A percentile compares a stretch with the other conserved stretches of the same genome.
Evolutionary conservation across 345 rosid species (phyloP).

Genomic region (Ceriops decandra): DNA sequence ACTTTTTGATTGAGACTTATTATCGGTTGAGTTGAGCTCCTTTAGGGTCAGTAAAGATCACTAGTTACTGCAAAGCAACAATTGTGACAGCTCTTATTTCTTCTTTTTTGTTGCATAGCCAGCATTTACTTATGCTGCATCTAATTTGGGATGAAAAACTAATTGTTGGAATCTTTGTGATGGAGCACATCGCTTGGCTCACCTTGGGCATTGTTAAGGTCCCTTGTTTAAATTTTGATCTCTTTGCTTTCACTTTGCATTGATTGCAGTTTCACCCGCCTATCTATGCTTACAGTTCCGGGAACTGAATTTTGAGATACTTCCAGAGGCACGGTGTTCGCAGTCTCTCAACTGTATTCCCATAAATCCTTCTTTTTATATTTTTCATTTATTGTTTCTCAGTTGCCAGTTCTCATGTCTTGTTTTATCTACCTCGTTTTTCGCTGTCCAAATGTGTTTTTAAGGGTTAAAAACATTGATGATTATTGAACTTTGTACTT

Average conservation of each 20-base stretch:
- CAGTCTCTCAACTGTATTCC: conserved; percentile 75
- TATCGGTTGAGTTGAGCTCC: background rate
- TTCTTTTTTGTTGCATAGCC: background rate
- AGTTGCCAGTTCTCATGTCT: background rate
- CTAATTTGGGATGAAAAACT: background rate
- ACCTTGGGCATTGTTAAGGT: background rate
- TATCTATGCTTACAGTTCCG: conserved; percentile 55
- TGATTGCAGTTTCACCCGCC: background rate
- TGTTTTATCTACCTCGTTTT: too few species aligned
- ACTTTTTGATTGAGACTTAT: background rate
- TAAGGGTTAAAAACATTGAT: too few species aligned
- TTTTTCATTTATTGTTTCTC: background rate
- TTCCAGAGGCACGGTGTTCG: conserved; percentile 89
- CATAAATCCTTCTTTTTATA: conserved; percentile 3
- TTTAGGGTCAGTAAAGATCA: background rate
- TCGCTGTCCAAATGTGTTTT: too few species aligned
- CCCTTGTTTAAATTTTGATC: background rate
- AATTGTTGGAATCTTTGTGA: background rate
- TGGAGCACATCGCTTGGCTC: background rate
- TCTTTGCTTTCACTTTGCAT: too few species aligned
- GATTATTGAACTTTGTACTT: too few species aligned
- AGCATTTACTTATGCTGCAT: background rate
- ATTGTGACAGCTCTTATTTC: background rate
- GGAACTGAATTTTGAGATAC: conserved; percentile 89
- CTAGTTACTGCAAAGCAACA: background rate